These are phyloP conservation scores for Thermothielavioides terrestris DNA, from an alignment of 495 filamentous ascomycete genomes.

Conservation along the genomic window DNA sequence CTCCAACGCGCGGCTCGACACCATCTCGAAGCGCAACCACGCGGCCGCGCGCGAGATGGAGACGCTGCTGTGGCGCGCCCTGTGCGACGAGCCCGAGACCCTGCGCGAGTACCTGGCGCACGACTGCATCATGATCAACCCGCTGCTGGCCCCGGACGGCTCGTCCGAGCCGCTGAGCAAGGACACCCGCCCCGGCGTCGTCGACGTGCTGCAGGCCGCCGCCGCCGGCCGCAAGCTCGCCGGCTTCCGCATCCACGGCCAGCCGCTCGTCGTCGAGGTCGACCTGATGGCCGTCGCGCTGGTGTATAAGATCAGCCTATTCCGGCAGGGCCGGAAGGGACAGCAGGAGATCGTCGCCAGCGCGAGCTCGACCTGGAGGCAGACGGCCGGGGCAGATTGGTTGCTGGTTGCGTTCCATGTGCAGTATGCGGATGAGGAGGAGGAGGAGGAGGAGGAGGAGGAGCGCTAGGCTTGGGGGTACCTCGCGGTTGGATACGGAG, in stretches of 20 bases:
- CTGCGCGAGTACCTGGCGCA: constrained; percentile 28
- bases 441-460: constrained; percentile 3
- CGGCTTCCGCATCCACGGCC: constrained; percentile 21
- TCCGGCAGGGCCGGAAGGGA: constrained; percentile 11
- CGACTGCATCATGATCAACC: constrained; percentile 34
- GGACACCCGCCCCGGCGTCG: constrained; percentile 18
- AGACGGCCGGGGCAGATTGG: constrained; percentile 33
- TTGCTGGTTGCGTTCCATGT: constrained; percentile 24
- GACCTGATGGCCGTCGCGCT: constrained; percentile 28
- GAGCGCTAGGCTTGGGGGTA: background rate
- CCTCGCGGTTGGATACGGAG: background rate
- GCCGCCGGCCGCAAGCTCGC: constrained; percentile 9
- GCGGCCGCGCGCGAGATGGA: constrained; percentile 27
- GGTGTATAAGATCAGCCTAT: constrained; percentile 27
- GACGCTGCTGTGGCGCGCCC: constrained; percentile 28
- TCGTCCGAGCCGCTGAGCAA: constrained; percentile 16
- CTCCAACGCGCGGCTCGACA: constrained; percentile 24
- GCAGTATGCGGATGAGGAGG: constrained; percentile 20
- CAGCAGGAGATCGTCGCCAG: constrained; percentile 21
- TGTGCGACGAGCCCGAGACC: constrained; percentile 26
- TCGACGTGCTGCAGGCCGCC: constrained; percentile 16
- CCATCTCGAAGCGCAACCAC: constrained; percentile 34
- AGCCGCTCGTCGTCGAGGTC: constrained; percentile 28
- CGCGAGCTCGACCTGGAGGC: constrained; percentile 21
- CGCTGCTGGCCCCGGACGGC: constrained; percentile 14